These are phyloP conservation scores for Candida dubliniensis DNA, from an alignment of 1,139 yeast genomes.

Conservation along the genomic window DNA sequence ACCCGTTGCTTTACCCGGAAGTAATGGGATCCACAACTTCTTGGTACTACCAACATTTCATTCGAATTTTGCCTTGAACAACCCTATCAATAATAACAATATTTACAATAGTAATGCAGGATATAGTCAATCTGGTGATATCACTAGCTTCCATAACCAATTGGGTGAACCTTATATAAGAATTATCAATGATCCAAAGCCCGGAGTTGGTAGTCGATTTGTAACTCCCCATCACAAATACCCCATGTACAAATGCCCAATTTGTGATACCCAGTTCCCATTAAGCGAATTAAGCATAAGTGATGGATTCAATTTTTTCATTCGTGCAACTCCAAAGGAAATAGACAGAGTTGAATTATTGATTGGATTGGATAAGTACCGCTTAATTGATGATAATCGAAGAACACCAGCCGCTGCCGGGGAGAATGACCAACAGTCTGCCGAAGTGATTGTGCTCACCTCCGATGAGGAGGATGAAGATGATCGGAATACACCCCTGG, in stretches of 20 bases:
- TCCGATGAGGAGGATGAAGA: constrained; percentile 7
- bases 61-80: constrained; percentile 3
- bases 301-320: constrained; percentile 44
- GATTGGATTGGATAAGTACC: constrained; percentile 35
- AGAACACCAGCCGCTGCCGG: neutral
- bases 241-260: constrained; percentile 38
- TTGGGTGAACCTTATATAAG: constrained; percentile 1
- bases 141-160: neutral
- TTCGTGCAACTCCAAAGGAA: constrained; percentile 38
- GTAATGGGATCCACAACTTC: neutral
- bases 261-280: constrained; percentile 39
- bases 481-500: constrained; percentile 24
- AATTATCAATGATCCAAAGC: constrained; percentile 9
- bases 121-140: neutral
- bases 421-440: neutral
- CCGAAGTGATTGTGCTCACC: neutral
- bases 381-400: constrained; percentile 30
- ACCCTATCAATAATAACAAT: neutral
- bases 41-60: no score
- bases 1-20: neutral
- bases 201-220: constrained; percentile 11
- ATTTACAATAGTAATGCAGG: neutral
- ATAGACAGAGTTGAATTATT: constrained; percentile 37
- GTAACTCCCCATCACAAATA: constrained; percentile 12
- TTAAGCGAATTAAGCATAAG: constrained; percentile 39